phyloP scores from a whole-genome alignment of 805 yeast species.

The Tetrapisispora phaffii region DNA sequence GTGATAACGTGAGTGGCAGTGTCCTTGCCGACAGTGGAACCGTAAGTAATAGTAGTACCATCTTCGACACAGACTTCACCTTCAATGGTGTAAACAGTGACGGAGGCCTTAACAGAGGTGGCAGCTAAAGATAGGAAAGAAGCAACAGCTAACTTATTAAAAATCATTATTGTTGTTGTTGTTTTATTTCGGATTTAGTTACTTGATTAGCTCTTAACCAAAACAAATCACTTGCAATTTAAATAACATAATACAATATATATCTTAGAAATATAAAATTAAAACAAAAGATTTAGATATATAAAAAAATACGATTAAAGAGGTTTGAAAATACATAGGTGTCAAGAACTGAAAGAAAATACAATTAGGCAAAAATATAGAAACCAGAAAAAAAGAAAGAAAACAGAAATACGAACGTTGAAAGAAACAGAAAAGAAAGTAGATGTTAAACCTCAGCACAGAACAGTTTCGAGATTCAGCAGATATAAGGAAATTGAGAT shows the following conservation, averaged over 20 bases:
- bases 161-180: constrained; percentile 1
- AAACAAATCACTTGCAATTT: too few species aligned
- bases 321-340: too few species aligned
- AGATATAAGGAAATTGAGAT: too few species aligned
- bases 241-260: too few species aligned
- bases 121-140: constrained; percentile 5
- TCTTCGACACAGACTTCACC: constrained; percentile 23
- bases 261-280: too few species aligned
- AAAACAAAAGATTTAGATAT: too few species aligned
- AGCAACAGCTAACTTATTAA: constrained; percentile 6
- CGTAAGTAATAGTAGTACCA: constrained; percentile 22
- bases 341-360: background rate
- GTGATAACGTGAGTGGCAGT: constrained; percentile 4
- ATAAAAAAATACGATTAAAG: background rate
- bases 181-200: background rate
- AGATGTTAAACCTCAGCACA: too few species aligned
- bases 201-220: too few species aligned
- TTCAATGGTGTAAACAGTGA: constrained; percentile 20
- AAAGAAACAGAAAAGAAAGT: too few species aligned
- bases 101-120: constrained; percentile 11
- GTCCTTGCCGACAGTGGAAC: constrained; percentile 5
- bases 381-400: background rate
- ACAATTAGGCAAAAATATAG: too few species aligned
- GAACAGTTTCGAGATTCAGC: too few species aligned
- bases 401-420: too few species aligned